A percentile compares a stretch with the other conserved stretches of the same genome.
Evolutionary conservation across 2,329 filamentous ascomycete genomes (phyloP).

Genomic region (Fusarium guadeloupense): DNA sequence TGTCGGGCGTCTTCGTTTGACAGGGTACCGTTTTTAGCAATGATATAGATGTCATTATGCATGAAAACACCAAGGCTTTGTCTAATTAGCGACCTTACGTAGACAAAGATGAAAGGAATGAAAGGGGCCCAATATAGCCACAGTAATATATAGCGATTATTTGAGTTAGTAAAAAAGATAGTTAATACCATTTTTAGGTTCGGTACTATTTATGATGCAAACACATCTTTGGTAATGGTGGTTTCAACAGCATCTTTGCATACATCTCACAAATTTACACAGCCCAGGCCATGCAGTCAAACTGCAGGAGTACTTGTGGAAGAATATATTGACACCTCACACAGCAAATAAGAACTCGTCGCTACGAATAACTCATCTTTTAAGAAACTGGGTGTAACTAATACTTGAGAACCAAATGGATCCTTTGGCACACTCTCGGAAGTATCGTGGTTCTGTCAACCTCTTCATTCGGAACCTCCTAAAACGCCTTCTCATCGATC

Average conservation of each 20-base stretch:
- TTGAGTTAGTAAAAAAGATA: background rate
- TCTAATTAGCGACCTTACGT: background rate
- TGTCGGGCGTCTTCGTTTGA: background rate
- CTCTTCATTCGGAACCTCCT: background rate
- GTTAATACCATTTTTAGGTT: too few relatives aligned
- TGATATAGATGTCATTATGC: conserved; percentile 26
- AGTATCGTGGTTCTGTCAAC: background rate
- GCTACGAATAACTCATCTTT: conserved; percentile 6
- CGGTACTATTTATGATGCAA: too few relatives aligned
- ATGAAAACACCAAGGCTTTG: conserved; percentile 23
- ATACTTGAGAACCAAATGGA: background rate
- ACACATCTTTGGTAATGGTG: too few relatives aligned
- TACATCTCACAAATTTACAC: too few relatives aligned
- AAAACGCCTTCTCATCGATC: conserved; percentile 25
- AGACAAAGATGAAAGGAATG: conserved; percentile 1
- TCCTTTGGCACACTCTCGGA: background rate
- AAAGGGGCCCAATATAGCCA: background rate
- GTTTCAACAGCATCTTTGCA: too few relatives aligned
- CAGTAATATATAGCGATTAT: background rate
- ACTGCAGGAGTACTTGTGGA: too few relatives aligned
- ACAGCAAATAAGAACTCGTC: background rate
- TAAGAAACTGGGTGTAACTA: background rate
- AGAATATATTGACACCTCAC: too few relatives aligned
- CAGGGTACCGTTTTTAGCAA: background rate
- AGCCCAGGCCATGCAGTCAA: too few relatives aligned